Evolutionary conservation across 495 filamentous ascomycete genomes (phyloP).

Genomic region (Xylaria longipes): DNA sequence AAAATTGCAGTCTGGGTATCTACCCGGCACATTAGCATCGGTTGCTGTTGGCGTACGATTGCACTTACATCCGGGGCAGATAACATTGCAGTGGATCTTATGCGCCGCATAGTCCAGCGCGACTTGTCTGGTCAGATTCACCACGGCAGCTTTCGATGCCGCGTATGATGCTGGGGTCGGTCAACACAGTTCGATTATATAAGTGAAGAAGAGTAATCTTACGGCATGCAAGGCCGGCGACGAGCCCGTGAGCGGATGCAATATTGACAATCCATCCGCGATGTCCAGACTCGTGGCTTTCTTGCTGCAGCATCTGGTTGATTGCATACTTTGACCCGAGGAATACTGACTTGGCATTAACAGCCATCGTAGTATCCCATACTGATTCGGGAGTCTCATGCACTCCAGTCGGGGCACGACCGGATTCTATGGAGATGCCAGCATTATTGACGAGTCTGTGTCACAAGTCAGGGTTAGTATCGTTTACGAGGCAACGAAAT

Average conservation of each 20-base stretch:
- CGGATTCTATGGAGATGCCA: slow-evolving; percentile 1
- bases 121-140: slow-evolving; percentile 54
- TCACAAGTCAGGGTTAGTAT: neutral
- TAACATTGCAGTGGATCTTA: slow-evolving; percentile 61
- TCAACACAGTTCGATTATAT: neutral
- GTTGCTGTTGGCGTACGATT: slow-evolving; percentile 21
- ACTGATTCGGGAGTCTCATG: slow-evolving; percentile 57
- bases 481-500: neutral
- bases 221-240: slow-evolving; percentile 37
- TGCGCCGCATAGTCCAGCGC: slow-evolving; percentile 59
- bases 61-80: slow-evolving; percentile 62
- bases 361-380: slow-evolving; percentile 53
- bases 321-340: slow-evolving; percentile 58
- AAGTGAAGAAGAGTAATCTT: neutral
- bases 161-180: slow-evolving; percentile 49
- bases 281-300: slow-evolving; percentile 49
- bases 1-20: slow-evolving; percentile 8
- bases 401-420: neutral
- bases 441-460: slow-evolving; percentile 8
- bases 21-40: neutral
- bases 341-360: slow-evolving; percentile 57
- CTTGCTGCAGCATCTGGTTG: slow-evolving; percentile 60
- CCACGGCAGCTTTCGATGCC: slow-evolving; percentile 60
- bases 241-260: slow-evolving; percentile 53
- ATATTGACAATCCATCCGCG: slow-evolving; percentile 66